Evolutionary conservation across 768 basidiomycete genomes (phyloP), one percentile per base, ranked within the genome.

Genomic region (Russula abietina): DNA sequence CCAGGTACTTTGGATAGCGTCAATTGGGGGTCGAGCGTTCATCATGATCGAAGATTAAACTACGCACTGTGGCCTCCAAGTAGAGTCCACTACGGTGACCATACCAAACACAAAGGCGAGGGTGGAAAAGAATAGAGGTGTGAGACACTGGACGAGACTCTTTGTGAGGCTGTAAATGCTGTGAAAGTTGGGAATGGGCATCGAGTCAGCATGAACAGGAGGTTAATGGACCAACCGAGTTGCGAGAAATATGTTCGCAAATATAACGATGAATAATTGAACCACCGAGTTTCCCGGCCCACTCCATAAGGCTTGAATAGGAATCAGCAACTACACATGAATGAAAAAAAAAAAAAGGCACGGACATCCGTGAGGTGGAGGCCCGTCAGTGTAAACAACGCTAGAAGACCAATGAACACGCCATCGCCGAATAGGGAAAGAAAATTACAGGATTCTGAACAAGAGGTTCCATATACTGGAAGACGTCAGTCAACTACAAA

Each of bases 81-180:
- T 32, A 19, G 22, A 3, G 3, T 22, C 10, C 28, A 52, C 14
- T 10, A 24, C 3, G 5, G 26, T 59, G 41, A 52, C 2, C 2
- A 59, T 17, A 5, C 58, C 58, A 24, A 59, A 43, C 3, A 24
- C 22, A 48, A 59, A 59, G 19, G 58, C 50, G 10, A 59, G 1
- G 4, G 11, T 22, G 22, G 58, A 59, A 33, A 59, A 41, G 2
- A 22, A 50, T 2, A 59, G 3, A 14, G 43, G 38, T 10, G 22
- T 6, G 28, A 30, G 50, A 24, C 39, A 33, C 30, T 52, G 58
- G 5, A 51, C 2, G 39, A 28, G 39, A 43, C 39, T 59, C 28
- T 51, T 19, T 4, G 58, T 59, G 7, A 59, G 39, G n/a, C 7
- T 0, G 1, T 52, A 4, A 30, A 59, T 52, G 3, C 58, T 59